phyloP scores from a whole-genome alignment of 495 filamentous ascomycete genomes.

The Penicillium coffeae region DNA sequence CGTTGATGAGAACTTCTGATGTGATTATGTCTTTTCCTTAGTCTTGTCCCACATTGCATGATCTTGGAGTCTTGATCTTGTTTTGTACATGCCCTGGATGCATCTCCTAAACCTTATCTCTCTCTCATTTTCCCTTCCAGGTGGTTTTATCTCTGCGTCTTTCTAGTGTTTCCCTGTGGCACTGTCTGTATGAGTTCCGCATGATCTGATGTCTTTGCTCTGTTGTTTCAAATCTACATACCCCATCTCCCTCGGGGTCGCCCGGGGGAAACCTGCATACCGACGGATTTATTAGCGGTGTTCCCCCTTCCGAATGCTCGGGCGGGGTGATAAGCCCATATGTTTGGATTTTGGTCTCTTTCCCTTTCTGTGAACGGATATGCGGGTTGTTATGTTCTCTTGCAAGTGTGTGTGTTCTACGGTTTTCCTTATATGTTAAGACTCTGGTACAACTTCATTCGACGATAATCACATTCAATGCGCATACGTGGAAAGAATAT shows the following conservation, averaged over 20 bases:
- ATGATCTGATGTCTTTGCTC: constrained; percentile 2
- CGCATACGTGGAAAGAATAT: neutral
- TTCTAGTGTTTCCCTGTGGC: neutral
- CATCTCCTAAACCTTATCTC: constrained; percentile 12
- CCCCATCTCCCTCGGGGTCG: constrained; percentile 9
- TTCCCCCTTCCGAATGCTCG: neutral
- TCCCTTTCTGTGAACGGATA: neutral
- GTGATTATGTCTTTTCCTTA: constrained; percentile 40
- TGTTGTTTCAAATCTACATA: constrained; percentile 17
- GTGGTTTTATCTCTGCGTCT: neutral
- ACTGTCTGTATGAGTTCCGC: neutral
- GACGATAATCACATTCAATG: neutral
- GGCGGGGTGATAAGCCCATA: neutral
- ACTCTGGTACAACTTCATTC: neutral
- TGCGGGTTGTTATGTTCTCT: neutral
- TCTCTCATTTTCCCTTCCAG: neutral
- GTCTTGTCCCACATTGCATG: constrained; percentile 30
- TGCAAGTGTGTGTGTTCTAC: neutral
- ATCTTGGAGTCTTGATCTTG: constrained; percentile 42
- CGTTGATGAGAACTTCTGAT: constrained; percentile 67
- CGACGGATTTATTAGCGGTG: neutral
- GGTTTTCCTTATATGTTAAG: neutral
- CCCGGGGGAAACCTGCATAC: constrained; percentile 14
- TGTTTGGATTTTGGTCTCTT: neutral
- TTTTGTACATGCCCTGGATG: constrained; percentile 39